Conservation (phyloP, 139 green algal genomes). For the Chlamydomonas applanata region DNA sequence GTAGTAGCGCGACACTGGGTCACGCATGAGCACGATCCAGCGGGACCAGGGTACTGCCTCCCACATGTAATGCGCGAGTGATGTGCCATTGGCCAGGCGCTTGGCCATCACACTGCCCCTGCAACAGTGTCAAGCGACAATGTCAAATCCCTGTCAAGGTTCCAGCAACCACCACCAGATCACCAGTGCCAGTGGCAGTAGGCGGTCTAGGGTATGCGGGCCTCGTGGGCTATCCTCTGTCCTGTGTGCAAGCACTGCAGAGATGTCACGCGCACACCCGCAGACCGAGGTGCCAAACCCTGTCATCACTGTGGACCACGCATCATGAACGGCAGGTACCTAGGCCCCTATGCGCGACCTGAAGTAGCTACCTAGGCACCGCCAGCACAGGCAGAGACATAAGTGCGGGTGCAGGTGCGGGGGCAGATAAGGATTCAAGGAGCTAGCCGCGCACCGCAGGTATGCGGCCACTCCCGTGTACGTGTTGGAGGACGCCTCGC, state of each 20-base stretch:
- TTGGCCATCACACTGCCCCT: slow-evolving; percentile 5
- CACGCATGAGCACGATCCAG: slow-evolving; percentile 51
- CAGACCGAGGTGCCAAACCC: no score
- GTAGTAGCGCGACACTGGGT: slow-evolving; percentile 50
- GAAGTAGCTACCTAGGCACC: no score
- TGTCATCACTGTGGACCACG: no score
- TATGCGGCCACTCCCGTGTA: slow-evolving; percentile 42
- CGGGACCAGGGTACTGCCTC: slow-evolving; percentile 55
- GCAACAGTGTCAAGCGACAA: no score
- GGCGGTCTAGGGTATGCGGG: neutral
- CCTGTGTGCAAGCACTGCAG: no score
- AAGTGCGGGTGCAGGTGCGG: no score
- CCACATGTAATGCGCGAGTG: slow-evolving; percentile 38
- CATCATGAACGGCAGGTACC: no score
- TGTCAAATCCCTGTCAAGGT: no score
- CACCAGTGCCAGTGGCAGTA: neutral
- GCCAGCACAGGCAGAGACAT: no score
- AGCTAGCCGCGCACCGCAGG: slow-evolving; percentile 17
- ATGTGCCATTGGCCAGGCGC: slow-evolving; percentile 22
- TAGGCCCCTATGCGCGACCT: no score
- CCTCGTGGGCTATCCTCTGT: no score
- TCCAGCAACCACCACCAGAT: neutral
- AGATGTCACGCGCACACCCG: no score
- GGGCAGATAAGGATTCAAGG: neutral
- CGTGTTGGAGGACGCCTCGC: slow-evolving; percentile 58